Evolutionary conservation across 768 basidiomycete species (phyloP).

Genomic region (Kwoniella sp.): DNA sequence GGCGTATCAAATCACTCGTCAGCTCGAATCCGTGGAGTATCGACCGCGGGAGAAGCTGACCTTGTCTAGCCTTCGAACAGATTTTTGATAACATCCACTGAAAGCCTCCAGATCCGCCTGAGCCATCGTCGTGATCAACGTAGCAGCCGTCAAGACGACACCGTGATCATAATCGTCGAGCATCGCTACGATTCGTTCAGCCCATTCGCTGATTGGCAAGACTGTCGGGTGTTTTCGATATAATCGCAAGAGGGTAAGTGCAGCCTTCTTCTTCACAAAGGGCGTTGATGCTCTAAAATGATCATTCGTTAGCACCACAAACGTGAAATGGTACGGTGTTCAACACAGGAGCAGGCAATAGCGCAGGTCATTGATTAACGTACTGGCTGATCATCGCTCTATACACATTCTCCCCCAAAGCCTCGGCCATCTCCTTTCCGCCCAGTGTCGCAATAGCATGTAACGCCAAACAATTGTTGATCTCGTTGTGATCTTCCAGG

Average conservation of each 20-base stretch:
- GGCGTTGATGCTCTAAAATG: constrained; percentile 89
- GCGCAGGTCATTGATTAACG: too few species aligned
- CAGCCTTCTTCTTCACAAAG: constrained; percentile 99
- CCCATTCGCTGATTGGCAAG: constrained; percentile 93
- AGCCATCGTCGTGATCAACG: constrained; percentile 87
- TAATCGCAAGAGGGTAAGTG: constrained; percentile 83
- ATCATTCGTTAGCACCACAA: too few species aligned
- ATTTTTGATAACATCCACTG: constrained; percentile 90
- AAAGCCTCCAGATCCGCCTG: constrained; percentile 91
- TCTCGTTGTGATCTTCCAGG: constrained; percentile 87
- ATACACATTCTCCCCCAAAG: constrained; percentile 89
- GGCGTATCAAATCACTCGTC: neutral
- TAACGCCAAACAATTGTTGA: constrained; percentile 92
- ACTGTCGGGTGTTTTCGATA: constrained; percentile 96
- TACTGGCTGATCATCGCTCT: constrained; percentile 92
- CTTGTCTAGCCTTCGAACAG: constrained; percentile 81
- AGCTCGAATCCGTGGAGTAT: neutral
- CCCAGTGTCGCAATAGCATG: constrained; percentile 99
- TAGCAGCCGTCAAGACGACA: constrained; percentile 91
- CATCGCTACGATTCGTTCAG: constrained; percentile 85
- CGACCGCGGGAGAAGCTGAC: constrained; percentile 59
- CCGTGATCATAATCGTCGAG: constrained; percentile 95
- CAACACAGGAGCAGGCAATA: too few species aligned
- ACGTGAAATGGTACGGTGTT: too few species aligned
- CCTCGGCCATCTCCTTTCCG: constrained; percentile 97